Evolutionary conservation across 768 basidiomycete genomes (phyloP), one percentile per base, ranked within the genome.

Genomic region (Russula earlei): DNA sequence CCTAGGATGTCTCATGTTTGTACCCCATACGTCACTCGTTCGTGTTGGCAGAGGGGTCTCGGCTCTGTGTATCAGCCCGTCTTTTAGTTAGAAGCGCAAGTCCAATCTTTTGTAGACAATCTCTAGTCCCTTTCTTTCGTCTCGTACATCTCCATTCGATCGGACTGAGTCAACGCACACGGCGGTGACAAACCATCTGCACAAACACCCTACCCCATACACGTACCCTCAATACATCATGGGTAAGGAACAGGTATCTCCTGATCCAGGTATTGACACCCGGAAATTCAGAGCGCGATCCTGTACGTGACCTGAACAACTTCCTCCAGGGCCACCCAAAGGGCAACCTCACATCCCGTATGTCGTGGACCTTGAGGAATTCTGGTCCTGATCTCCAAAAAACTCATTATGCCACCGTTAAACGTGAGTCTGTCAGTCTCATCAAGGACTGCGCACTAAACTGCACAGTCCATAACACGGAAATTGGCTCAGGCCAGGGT

Each of bases 231-330:
- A 14, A 11, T 24, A 14, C 3, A 22, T 33, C 3, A 56, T 52
- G 50, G 43, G 56, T 53, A 37, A n/a, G 56, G 1, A 4, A 17
- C 4, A 15, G 8, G 31, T 36, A 11, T 9, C 9, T 27, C 27
- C 11, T 29, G 11, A 19, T 10, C 1, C 17, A 33, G 29, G 10
- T 1, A 12, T 5, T 49, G 46, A 31, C 7, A 31, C 14, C 3
- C 17, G 25, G 29, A 7, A 1, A 12, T 5, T 49, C 34, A 53
- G 14, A 34, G 0, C 4, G 20, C 20, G 15, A 36, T 25, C 27
- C 27, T 17, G 22, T 54, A 0, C 56, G 56, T n/a, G 41, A 54
- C 34, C 52, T 58, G 36, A 56, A 56, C n/a, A 40, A 51, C 37
- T 31, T 11, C n/a, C 43, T 56, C 24, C 49, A 51, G 33, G 36